These are phyloP conservation scores for Podospora sp. DNA, from an alignment of 495 filamentous ascomycete genomes.

Conservation along the genomic window DNA sequence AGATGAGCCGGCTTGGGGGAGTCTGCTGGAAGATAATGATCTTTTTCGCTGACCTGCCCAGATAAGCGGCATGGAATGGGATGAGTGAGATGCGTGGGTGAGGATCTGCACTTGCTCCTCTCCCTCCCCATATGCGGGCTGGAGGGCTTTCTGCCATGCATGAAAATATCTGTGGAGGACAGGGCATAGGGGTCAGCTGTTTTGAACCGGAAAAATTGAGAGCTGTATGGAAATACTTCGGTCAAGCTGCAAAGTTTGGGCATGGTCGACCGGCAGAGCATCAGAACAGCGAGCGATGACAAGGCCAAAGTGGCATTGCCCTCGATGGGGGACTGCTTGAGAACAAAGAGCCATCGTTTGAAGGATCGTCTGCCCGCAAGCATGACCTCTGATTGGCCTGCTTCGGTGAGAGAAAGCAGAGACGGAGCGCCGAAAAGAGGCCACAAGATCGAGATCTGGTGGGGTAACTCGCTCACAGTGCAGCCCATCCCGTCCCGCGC, in stretches of 20 bases:
- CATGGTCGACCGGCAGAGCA: not conserved
- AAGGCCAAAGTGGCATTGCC: not conserved
- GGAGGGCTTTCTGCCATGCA: not conserved
- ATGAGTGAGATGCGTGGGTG: not conserved
- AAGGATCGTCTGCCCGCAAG: not conserved
- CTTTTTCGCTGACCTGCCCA: not conserved
- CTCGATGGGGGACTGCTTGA: not conserved
- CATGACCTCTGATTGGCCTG: not conserved
- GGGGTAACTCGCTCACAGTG: slow-evolving; percentile 1
- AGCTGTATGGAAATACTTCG: not conserved
- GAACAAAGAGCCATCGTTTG: not conserved
- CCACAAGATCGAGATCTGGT: slow-evolving; percentile 14
- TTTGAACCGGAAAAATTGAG: not conserved
- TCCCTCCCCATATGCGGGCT: not conserved
- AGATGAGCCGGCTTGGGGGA: not conserved
- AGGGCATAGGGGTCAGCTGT: not conserved
- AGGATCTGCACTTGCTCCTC: not conserved
- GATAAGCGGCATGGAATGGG: not conserved
- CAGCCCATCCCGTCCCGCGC: not conserved
- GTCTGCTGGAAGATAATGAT: not conserved
- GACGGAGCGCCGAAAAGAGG: not conserved
- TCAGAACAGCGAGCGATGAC: not conserved
- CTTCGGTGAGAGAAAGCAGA: not conserved
- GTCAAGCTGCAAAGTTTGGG: not conserved
- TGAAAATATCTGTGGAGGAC: slow-evolving; percentile 1